Percentiles rank a stretch among this genome's conserved stretches.
Evolutionary conservation across 805 yeast species (phyloP).

Genomic region (Pichia pseudocactophila): DNA sequence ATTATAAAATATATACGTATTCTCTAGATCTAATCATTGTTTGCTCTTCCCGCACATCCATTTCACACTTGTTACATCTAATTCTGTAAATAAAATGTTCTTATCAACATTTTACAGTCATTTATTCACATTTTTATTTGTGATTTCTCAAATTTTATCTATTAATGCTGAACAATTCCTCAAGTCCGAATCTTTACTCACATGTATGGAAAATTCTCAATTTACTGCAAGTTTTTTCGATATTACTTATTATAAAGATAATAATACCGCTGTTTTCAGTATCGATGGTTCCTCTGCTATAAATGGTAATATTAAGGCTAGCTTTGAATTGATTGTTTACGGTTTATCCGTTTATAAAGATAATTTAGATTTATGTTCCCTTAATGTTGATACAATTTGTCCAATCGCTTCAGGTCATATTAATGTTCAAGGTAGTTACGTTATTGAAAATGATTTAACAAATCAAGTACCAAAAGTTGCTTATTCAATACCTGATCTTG

Average conservation of each 20-base stretch:
- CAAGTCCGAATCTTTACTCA: slow-evolving; percentile 54
- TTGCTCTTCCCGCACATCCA: too few species aligned
- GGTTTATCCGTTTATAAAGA: slow-evolving; percentile 59
- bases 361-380: slow-evolving; percentile 55
- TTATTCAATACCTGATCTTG: slow-evolving; percentile 86
- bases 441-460: slow-evolving; percentile 31
- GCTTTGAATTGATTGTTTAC: slow-evolving; percentile 62
- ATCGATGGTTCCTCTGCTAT: slow-evolving; percentile 74
- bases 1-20: too few species aligned
- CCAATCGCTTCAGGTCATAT: slow-evolving; percentile 86
- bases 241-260: slow-evolving; percentile 61
- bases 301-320: slow-evolving; percentile 60
- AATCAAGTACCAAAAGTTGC: slow-evolving; percentile 71
- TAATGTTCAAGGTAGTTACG: slow-evolving; percentile 44
- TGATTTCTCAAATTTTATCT: too few species aligned
- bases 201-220: slow-evolving; percentile 88
- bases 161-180: slow-evolving; percentile 14
- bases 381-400: slow-evolving; percentile 51
- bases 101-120: too few species aligned
- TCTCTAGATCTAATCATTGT: too few species aligned
- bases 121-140: too few species aligned
- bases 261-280: slow-evolving; percentile 53
- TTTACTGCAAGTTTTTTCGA: slow-evolving; percentile 79
- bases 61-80: too few species aligned
- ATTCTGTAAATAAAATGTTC: too few species aligned